Evolutionary conservation across 2,329 filamentous ascomycete species (phyloP).

Genomic region (Exserohilum rostratum): DNA sequence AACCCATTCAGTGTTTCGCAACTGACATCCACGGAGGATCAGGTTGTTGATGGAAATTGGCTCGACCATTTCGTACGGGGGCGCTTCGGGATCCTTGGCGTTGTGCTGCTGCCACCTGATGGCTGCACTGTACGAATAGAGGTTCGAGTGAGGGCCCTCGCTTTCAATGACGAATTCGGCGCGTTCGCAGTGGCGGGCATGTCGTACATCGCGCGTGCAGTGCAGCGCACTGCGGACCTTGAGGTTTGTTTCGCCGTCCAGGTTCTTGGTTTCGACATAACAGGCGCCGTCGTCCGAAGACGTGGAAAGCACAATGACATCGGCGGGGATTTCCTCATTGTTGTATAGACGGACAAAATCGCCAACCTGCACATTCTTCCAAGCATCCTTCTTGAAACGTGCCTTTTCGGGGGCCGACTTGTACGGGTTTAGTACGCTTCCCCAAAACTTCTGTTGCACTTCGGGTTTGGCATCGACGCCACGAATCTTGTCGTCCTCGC

Average conservation of each 20-base stretch:
- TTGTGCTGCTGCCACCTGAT: conserved; percentile 83
- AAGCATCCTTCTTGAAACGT: conserved; percentile 88
- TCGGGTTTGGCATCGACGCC: conserved; percentile 28
- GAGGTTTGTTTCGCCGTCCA: conserved; percentile 97
- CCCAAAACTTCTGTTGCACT: conserved; percentile 61
- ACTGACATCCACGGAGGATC: conserved; percentile 87
- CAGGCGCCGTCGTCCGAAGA: conserved; percentile 93
- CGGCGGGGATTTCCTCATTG: conserved; percentile 91
- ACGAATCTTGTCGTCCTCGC: conserved; percentile 36
- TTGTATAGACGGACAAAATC: conserved; percentile 98
- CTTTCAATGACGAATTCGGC: conserved; percentile 88
- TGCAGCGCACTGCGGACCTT: conserved; percentile 93
- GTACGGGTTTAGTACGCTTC: conserved; percentile 75
- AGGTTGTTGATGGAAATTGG: conserved; percentile 95
- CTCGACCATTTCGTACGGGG: conserved; percentile 81
- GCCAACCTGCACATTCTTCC: conserved; percentile 94
- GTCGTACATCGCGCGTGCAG: conserved; percentile 79
- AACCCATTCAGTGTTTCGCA: conserved; percentile 96
- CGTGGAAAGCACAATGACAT: conserved; percentile 89
- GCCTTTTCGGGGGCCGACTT: conserved; percentile 71
- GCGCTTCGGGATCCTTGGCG: conserved; percentile 64
- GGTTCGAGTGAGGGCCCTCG: conserved; percentile 87
- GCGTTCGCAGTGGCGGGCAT: conserved; percentile 90
- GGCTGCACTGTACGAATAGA: conserved; percentile 93
- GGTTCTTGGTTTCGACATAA: conserved; percentile 96